Conservation (phyloP, 495 filamentous ascomycete genomes). For the Neurospora sp. region DNA sequence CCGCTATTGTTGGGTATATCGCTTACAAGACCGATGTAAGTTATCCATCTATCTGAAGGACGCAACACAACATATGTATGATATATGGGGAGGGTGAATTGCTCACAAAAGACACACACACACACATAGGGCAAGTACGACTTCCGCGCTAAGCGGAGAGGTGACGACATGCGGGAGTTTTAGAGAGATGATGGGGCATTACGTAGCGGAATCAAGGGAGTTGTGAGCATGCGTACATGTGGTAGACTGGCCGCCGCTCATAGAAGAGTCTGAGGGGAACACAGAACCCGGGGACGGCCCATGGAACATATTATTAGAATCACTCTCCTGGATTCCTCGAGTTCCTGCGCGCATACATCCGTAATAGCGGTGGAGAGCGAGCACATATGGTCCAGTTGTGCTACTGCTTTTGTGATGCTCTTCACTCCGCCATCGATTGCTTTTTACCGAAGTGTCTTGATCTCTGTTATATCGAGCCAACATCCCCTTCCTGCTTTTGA, state of each 20-base stretch:
- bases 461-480: no score
- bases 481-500: no score
- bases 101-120: not conserved
- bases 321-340: not conserved
- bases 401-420: not conserved
- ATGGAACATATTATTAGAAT: not conserved
- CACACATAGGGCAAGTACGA: conserved; percentile 68
- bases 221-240: conserved; percentile 18
- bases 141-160: conserved; percentile 75
- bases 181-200: conserved; percentile 24
- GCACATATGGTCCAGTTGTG: not conserved
- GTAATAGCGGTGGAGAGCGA: not conserved
- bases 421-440: not conserved
- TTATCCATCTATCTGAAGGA: conserved; percentile 5
- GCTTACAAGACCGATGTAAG: conserved; percentile 77
- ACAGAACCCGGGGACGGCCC: not conserved
- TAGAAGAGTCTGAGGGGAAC: not conserved
- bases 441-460: not conserved
- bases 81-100: not conserved
- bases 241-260: not conserved
- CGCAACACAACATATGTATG: not conserved
- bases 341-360: not conserved
- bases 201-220: not conserved
- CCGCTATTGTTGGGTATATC: conserved; percentile 54
- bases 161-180: conserved; percentile 68